phyloP scores from a whole-genome alignment of 2,329 filamentous ascomycete genomes.

The Mycosphaerella arachidis region DNA sequence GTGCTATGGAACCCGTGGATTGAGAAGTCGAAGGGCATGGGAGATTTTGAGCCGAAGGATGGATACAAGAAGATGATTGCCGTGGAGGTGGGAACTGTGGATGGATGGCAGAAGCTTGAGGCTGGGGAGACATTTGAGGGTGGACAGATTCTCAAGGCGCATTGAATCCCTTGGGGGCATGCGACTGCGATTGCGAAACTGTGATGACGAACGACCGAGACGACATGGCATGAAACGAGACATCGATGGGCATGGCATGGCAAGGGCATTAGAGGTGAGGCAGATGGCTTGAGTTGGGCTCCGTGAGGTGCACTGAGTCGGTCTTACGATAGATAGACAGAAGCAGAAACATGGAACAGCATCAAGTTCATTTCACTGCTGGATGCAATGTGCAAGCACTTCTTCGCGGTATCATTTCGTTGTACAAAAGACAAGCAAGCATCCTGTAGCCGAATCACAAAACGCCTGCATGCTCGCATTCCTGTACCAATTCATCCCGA shows the following conservation, averaged over 20 bases:
- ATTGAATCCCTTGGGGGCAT: slow-evolving; percentile 10
- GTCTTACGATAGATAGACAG: background rate
- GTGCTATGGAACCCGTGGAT: slow-evolving; percentile 98
- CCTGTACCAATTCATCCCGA: background rate
- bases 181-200: background rate
- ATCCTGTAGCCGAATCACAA: background rate
- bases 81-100: slow-evolving; percentile 82
- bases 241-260: background rate
- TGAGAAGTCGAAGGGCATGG: slow-evolving; percentile 75
- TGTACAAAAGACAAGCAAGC: background rate
- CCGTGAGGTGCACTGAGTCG: background rate
- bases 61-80: slow-evolving; percentile 93
- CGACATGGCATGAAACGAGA: background rate
- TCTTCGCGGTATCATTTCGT: background rate
- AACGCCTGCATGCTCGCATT: background rate
- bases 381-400: background rate
- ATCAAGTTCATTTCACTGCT: background rate
- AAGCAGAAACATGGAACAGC: background rate
- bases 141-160: slow-evolving; percentile 50
- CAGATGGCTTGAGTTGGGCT: background rate
- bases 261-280: background rate
- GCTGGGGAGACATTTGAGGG: slow-evolving; percentile 67
- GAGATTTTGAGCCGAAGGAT: slow-evolving; percentile 82
- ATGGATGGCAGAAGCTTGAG: slow-evolving; percentile 67
- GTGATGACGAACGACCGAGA: slow-evolving; percentile 1